These are phyloP conservation scores for Immersiella caudata DNA, from an alignment of 495 filamentous ascomycete genomes.

Conservation along the genomic window DNA sequence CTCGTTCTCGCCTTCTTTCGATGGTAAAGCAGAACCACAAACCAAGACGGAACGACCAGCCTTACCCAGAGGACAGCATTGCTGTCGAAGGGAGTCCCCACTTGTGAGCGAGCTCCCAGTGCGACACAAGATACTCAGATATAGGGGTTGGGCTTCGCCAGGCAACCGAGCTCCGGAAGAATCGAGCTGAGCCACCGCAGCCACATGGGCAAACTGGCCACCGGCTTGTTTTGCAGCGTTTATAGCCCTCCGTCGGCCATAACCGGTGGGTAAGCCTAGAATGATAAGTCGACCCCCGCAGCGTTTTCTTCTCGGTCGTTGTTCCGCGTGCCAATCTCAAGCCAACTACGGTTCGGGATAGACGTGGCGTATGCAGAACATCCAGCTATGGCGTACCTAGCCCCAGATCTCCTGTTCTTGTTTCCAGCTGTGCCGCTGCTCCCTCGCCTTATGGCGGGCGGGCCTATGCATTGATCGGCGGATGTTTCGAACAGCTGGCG, in stretches of 20 bases:
- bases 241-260: neutral
- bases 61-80: neutral
- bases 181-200: neutral
- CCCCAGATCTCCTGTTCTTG: neutral
- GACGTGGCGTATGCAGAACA: slow-evolving; percentile 14
- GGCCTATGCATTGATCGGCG: neutral
- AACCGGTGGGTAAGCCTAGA: neutral
- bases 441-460: neutral
- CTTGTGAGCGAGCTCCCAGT: neutral
- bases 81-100: slow-evolving; percentile 3
- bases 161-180: slow-evolving; percentile 8
- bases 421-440: neutral
- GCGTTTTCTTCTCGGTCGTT: neutral
- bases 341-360: neutral
- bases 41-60: neutral
- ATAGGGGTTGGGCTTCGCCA: neutral
- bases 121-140: neutral
- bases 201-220: neutral
- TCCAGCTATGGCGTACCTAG: neutral
- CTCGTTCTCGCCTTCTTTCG: neutral
- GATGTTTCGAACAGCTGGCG: neutral
- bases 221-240: neutral
- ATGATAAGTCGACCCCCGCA: neutral
- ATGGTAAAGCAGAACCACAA: neutral
- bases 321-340: slow-evolving; percentile 2